Conservation (phyloP, 805 yeast species). For the Candida patagonica region DNA sequence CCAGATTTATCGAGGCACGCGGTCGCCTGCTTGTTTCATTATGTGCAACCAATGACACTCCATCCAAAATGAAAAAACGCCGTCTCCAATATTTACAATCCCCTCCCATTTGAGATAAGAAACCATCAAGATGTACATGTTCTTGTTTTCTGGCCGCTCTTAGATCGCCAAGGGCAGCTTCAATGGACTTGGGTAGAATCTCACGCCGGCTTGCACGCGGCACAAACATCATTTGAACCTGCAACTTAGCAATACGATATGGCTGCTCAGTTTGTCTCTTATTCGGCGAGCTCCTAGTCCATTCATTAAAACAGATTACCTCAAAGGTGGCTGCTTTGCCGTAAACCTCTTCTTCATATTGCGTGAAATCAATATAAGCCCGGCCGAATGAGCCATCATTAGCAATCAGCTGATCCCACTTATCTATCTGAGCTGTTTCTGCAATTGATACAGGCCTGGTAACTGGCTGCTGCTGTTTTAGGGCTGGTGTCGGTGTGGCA, state of each 20-base stretch:
- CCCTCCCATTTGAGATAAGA: slow-evolving; percentile 83
- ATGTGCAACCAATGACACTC: slow-evolving; percentile 65
- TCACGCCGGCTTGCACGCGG: slow-evolving; percentile 41
- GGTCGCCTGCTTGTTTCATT: slow-evolving; percentile 62
- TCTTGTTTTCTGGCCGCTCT: slow-evolving; percentile 20
- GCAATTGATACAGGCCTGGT: neutral
- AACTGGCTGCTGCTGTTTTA: neutral
- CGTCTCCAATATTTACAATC: slow-evolving; percentile 69
- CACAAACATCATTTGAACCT: slow-evolving; percentile 47
- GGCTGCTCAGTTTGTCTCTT: slow-evolving; percentile 13
- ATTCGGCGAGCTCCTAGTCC: slow-evolving; percentile 41
- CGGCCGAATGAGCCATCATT: slow-evolving; percentile 86
- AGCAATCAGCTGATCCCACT: slow-evolving; percentile 58
- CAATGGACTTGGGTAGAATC: slow-evolving; percentile 43
- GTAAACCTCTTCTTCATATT: slow-evolving; percentile 46
- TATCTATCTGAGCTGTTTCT: slow-evolving; percentile 17
- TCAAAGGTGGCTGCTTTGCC: slow-evolving; percentile 46
- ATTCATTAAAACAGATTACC: slow-evolving; percentile 68
- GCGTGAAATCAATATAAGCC: slow-evolving; percentile 56
- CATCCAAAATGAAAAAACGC: slow-evolving; percentile 65
- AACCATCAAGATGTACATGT: slow-evolving; percentile 44
- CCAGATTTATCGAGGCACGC: slow-evolving; percentile 55
- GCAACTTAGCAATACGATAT: slow-evolving; percentile 43
- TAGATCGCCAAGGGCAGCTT: slow-evolving; percentile 29
- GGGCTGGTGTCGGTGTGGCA: neutral